These are phyloP conservation scores for Hypocrella siamensis DNA, from an alignment of 2,329 filamentous ascomycete genomes.

Conservation along the genomic window DNA sequence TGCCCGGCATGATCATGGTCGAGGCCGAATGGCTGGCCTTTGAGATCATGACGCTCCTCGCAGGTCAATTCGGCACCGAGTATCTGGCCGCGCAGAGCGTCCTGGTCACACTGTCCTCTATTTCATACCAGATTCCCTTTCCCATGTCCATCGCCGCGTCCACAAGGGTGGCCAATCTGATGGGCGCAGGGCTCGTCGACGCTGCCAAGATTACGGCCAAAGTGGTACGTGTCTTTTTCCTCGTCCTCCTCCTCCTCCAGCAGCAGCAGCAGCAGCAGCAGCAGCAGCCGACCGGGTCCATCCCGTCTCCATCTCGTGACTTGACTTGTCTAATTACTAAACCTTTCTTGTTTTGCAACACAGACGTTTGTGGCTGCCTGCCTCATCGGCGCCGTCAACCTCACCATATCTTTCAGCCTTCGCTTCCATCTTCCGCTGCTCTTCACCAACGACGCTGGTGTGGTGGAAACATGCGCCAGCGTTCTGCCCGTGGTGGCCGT, in stretches of 20 bases:
- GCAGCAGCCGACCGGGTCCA: too few relatives aligned
- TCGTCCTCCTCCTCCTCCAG: not conserved
- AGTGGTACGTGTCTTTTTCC: conserved; percentile 36
- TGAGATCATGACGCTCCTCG: conserved; percentile 73
- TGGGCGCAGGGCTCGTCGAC: conserved; percentile 69
- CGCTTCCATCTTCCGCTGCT: conserved; percentile 61
- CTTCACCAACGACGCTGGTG: conserved; percentile 59
- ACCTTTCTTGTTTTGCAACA: too few relatives aligned
- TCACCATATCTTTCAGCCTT: conserved; percentile 51
- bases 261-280: too few relatives aligned
- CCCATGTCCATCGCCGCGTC: conserved; percentile 77
- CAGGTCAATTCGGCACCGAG: conserved; percentile 63
- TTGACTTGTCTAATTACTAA: too few relatives aligned
- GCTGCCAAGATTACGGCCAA: conserved; percentile 69
- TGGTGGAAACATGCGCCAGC: conserved; percentile 49
- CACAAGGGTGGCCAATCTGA: conserved; percentile 81
- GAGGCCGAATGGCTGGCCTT: conserved; percentile 89
- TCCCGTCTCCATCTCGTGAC: too few relatives aligned
- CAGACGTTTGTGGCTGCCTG: conserved; percentile 46
- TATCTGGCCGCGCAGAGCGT: conserved; percentile 81
- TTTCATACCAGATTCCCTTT: conserved; percentile 87
- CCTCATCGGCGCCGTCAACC: conserved; percentile 65
- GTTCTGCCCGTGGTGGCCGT: conserved; percentile 70
- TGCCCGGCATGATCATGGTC: conserved; percentile 87
- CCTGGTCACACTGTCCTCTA: conserved; percentile 58